These are phyloP conservation scores for Naumovozyma dairenensis DNA, from an alignment of 805 yeast genomes.

Conservation along the genomic window DNA sequence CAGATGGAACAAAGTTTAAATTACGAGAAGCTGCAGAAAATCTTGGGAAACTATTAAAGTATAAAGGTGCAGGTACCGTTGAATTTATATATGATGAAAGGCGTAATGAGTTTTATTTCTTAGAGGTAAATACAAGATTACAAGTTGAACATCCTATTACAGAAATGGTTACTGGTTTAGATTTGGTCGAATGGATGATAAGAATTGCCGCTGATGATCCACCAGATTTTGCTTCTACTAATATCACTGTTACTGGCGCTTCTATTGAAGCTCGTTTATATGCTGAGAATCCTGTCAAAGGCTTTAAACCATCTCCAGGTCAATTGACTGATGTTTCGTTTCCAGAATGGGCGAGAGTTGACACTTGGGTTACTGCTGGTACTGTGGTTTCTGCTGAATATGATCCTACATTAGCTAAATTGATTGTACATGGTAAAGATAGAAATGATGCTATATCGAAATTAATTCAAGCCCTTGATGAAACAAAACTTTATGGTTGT, in stretches of 20 bases:
- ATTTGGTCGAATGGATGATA: slow-evolving; percentile 95
- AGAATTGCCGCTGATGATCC: slow-evolving; percentile 82
- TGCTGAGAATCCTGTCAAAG: slow-evolving; percentile 95
- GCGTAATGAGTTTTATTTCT: slow-evolving; percentile 83
- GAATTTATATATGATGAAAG: slow-evolving; percentile 85
- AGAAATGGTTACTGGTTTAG: slow-evolving; percentile 89
- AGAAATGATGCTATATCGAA: slow-evolving; percentile 75
- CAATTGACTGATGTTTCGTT: slow-evolving; percentile 75
- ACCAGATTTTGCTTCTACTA: slow-evolving; percentile 56
- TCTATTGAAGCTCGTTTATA: slow-evolving; percentile 95
- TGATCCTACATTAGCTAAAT: slow-evolving; percentile 93
- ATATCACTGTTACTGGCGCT: slow-evolving; percentile 64
- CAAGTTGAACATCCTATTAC: slow-evolving; percentile 98
- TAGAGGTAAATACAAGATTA: slow-evolving; percentile 92
- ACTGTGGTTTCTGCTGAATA: slow-evolving; percentile 83
- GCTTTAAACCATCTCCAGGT: slow-evolving; percentile 94
- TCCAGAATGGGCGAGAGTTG: slow-evolving; percentile 89
- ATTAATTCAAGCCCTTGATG: slow-evolving; percentile 70
- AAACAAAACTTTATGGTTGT: slow-evolving; percentile 83
- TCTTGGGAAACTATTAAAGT: slow-evolving; percentile 71
- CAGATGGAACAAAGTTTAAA: slow-evolving; percentile 60
- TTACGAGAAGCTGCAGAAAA: slow-evolving; percentile 82
- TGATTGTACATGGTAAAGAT: slow-evolving; percentile 87
- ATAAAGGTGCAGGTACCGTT: slow-evolving; percentile 96
- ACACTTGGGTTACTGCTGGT: slow-evolving; percentile 89